Conservation (phyloP, 495 filamentous ascomycete species). For the Trichoderma erinaceum region DNA sequence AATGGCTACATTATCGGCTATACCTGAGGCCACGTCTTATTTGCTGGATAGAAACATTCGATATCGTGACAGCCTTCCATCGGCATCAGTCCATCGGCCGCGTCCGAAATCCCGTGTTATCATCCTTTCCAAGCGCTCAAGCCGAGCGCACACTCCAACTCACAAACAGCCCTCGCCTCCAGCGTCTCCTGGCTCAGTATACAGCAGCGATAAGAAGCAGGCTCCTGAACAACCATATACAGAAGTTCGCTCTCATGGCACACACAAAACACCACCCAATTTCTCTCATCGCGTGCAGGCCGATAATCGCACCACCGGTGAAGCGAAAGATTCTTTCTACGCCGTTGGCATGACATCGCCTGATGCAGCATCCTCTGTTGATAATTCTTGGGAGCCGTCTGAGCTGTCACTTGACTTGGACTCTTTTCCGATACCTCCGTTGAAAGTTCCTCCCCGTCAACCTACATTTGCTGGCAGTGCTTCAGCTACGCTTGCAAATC, state of each 20-base stretch:
- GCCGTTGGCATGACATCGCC: not conserved
- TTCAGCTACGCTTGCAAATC: not conserved
- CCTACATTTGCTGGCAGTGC: not conserved
- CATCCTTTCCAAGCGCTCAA: not conserved
- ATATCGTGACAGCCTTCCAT: not conserved
- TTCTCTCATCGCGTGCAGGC: not conserved
- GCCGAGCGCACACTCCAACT: not conserved
- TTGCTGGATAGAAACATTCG: slow-evolving; percentile 5
- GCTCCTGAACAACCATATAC: not conserved
- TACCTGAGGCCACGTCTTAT: not conserved
- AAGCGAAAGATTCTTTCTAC: not conserved
- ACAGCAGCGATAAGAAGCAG: not conserved
- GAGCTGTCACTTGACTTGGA: not conserved
- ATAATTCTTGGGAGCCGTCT: not conserved
- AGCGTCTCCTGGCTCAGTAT: not conserved
- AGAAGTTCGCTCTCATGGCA: not conserved
- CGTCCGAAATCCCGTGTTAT: slow-evolving; percentile 7
- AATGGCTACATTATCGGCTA: slow-evolving; percentile 5
- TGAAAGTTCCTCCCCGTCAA: not conserved
- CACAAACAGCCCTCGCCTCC: not conserved
- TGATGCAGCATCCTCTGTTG: not conserved
- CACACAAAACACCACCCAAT: not conserved
- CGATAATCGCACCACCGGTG: not conserved
- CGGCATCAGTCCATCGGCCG: not conserved
- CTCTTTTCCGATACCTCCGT: not conserved